Percentiles rank a stretch among this genome's conserved stretches.
phyloP scores from a whole-genome alignment of 1,284 basidiomycete genomes.

The Cutaneotrichosporon sp. region DNA sequence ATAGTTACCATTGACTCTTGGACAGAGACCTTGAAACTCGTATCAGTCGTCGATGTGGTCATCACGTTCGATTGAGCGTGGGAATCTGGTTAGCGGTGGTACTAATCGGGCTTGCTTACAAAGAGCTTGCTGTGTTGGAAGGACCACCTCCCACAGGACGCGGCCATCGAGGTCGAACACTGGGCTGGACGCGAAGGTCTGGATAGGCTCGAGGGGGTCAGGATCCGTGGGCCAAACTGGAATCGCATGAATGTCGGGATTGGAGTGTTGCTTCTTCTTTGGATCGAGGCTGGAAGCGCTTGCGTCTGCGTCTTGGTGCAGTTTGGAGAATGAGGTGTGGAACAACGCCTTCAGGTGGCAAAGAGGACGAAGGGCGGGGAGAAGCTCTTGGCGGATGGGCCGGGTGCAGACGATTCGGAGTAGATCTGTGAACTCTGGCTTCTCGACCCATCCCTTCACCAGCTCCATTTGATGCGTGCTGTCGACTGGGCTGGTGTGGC shows the following conservation, averaged over 20 bases:
- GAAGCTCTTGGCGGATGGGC: background rate
- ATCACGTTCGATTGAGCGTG: too few species aligned
- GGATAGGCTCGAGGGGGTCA: background rate
- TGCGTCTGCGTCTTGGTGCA: too few species aligned
- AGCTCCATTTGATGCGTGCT: too few species aligned
- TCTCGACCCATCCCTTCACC: background rate
- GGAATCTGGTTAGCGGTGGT: too few species aligned
- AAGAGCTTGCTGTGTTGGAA: background rate
- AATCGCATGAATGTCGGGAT: too few species aligned
- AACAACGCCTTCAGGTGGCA: conserved; percentile 5
- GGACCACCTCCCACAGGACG: conserved; percentile 12
- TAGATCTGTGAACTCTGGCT: background rate
- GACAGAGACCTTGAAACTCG: background rate
- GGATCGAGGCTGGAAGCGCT: too few species aligned
- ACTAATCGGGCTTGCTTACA: background rate
- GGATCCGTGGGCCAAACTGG: too few species aligned
- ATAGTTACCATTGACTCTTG: background rate
- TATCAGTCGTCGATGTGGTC: too few species aligned
- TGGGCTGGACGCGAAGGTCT: background rate
- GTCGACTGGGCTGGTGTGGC: background rate
- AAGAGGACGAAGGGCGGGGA: background rate
- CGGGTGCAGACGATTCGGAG: background rate
- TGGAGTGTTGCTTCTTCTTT: background rate
- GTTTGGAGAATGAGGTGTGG: too few species aligned
- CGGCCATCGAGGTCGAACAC: conserved; percentile 5